phyloP scores from a whole-genome alignment of 225 moss, liverwort and hornwort species.

The Ulota crispa region DNA sequence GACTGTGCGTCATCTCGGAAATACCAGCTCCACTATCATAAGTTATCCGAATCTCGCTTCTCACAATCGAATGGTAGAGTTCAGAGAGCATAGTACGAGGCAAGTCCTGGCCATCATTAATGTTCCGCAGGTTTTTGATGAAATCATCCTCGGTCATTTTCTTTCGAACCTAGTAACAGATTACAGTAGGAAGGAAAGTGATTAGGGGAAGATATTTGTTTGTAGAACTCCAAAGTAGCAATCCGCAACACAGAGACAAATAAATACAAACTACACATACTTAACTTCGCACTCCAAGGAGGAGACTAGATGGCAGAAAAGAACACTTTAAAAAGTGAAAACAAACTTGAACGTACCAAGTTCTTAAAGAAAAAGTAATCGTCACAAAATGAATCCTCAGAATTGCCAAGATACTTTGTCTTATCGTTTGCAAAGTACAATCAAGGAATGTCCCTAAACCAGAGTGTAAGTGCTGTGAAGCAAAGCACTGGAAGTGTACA shows the following conservation, averaged over 20 bases:
- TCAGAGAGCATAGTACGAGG: conserved; percentile 86
- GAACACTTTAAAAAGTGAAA: neutral
- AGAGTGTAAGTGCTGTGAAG: neutral
- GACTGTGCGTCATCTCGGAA: conserved; percentile 98
- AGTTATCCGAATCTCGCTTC: conserved; percentile 89
- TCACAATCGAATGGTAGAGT: conserved; percentile 81
- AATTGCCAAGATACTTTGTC: neutral
- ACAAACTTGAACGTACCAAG: neutral
- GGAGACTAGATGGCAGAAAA: neutral
- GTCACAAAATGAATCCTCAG: neutral
- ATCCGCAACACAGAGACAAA: conserved; percentile 1
- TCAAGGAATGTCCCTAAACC: neutral
- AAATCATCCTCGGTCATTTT: conserved; percentile 99
- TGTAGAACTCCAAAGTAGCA: neutral
- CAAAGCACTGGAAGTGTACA: neutral
- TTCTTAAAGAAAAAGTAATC: neutral
- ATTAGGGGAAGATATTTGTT: neutral
- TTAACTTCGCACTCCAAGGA: neutral
- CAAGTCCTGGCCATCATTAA: conserved; percentile 88
- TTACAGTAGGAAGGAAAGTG: conserved; percentile 11
- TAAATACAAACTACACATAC: neutral
- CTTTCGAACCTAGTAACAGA: conserved; percentile 60
- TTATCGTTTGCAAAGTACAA: neutral
- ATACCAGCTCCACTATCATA: conserved; percentile 90
- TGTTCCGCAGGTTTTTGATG: conserved; percentile 86